phyloP scores from a whole-genome alignment of 192 early-diverging fungal genomes.

The Linnemannia schmuckeri region DNA sequence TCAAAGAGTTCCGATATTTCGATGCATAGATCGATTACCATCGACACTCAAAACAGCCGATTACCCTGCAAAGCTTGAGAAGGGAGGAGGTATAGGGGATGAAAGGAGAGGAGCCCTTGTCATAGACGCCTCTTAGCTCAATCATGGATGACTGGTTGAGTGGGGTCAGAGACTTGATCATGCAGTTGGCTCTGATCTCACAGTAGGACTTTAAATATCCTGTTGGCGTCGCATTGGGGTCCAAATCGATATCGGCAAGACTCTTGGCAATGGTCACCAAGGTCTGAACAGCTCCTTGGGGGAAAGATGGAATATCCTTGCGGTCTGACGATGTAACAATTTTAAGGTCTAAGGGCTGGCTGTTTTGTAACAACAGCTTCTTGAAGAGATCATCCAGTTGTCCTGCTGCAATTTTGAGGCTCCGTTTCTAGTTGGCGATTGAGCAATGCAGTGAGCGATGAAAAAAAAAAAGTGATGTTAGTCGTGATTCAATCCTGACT shows the following conservation, averaged over 20 bases:
- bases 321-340: conserved; percentile 52
- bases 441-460: conserved; percentile 4
- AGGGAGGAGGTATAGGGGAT: conserved; percentile 71
- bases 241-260: conserved; percentile 60
- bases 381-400: conserved; percentile 41
- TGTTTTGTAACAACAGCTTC: conserved; percentile 24
- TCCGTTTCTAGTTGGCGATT: conserved; percentile 37
- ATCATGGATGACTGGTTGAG: conserved; percentile 64
- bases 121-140: conserved; percentile 67
- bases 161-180: conserved; percentile 68
- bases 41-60: not conserved
- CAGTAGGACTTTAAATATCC: conserved; percentile 74
- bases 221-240: conserved; percentile 60
- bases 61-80: conserved; percentile 74
- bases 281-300: conserved; percentile 35
- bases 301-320: conserved; percentile 57
- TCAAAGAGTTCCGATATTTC: not conserved
- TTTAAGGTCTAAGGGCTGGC: conserved; percentile 42
- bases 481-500: not conserved
- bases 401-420: conserved; percentile 38
- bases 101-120: conserved; percentile 71
- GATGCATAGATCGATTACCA: not conserved
- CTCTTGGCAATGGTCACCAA: conserved; percentile 60
- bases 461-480: not conserved
- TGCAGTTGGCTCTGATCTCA: conserved; percentile 75